Evolutionary conservation across 768 basidiomycete species (phyloP), one percentile per base, ranked within the genome.

Genomic region (Mycena rosella): DNA sequence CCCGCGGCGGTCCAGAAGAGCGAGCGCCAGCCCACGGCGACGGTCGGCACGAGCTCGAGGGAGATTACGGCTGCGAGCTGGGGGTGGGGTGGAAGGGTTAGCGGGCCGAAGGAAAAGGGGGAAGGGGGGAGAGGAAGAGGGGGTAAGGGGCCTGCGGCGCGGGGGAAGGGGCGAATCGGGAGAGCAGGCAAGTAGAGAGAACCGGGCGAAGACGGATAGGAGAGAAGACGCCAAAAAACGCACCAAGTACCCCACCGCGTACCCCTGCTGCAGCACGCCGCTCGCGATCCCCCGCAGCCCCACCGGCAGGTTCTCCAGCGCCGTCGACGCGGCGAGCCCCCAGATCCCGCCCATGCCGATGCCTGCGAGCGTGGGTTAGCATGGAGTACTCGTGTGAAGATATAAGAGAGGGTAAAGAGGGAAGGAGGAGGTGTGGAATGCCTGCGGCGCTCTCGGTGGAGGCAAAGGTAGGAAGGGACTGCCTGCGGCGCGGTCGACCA

Each of bases 321-420:
- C 90, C 0, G 93, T 96, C 0, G 94, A 86, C 1, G 93, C 84
- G 0, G 94, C 87, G 32, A 95, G 81, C 20, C 95, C 95, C 95
- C 96, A 97, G 51, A 97, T 86, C 0, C 94, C 94, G 36, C 94
- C 94, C 94, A 96, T 95, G 0, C 89, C 91, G 56, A 96, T 87
- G 67, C 67, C 67, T 53, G 24, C 0, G 52, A 38, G 44, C 10
- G 22, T 20, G 54, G 3, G 56, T 58, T 42, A 49, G 56, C 34
- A 22, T 38, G 3, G 20, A 22, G 17, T 48, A 34, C 32, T 34
- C 32, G 26, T 36, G 7, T 2, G 45, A 29, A 48, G 24, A 22
- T 26, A 2, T 40, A n/a, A 42, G 42, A 20, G 18, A 20, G 42
- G 42, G 42, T 6, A 42, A 15, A 5, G 42, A 15, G 18, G 22